Evolutionary conservation across 805 yeast genomes (phyloP), one percentile per base, ranked within the genome.

Genomic region (Candida broadrunensis): DNA sequence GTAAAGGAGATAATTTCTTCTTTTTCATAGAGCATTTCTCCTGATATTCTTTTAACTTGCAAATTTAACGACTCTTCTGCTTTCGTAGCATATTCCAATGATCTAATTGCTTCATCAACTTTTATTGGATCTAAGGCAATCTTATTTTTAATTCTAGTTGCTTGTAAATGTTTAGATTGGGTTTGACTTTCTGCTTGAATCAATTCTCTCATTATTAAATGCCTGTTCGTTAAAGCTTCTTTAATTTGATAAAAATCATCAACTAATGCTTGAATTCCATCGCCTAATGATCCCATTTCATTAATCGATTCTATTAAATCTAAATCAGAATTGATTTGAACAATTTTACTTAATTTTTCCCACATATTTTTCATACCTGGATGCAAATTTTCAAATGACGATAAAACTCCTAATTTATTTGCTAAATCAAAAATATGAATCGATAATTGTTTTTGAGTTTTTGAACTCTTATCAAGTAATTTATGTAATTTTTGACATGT

Each of bases 161-260:
- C 95, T 4, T 78, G 73, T 36, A 79, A 77, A 52, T 87, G 95
- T 52, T 80, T 85, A 23, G 77, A 64, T 50, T 77, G 80, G 1
- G 96, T 80, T 42, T 72, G 78, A 6, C 81, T 78, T 59, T 90
- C 95, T 2, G 97, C 90, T 55, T 79, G 85, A 24, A 78, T 54
- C 38, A 88, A 69, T 49, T 93, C 99, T 39, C 97, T 76, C 96
- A 93, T 93, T 29, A 91, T 65, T 42, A 93, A 70, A 60, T 93
- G 96, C 44, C 99, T 74, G 63, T 91, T 90, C 0, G 99, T 93
- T 40, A 93, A 69, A 0, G 96, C 84, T 63, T 93, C 99, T 61
- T 93, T 93, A 42, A 90, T 84, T 43, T 85, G 82, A 60, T 83
- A 93, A 13, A 93, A 83, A 51, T 90, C 97, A 45, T 77, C 77